Evolutionary conservation across 2,329 filamentous ascomycete genomes (phyloP).

Genomic region (Aspergillus pseudoviridinutans): DNA sequence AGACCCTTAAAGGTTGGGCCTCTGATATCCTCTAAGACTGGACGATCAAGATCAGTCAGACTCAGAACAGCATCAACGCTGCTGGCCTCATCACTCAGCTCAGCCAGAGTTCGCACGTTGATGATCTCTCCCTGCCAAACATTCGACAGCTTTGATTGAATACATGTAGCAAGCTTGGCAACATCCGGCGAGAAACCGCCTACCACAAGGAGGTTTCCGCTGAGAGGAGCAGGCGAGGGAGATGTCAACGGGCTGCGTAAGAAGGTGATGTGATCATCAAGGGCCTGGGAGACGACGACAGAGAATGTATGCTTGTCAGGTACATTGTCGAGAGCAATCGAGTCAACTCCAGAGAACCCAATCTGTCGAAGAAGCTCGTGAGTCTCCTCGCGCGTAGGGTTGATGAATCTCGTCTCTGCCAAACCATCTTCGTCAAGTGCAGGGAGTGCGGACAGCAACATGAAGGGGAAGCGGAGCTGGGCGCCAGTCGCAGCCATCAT

Average conservation of each 20-base stretch:
- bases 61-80: conserved; percentile 2
- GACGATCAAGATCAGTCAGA: conserved; percentile 5
- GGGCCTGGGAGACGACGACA: conserved; percentile 6
- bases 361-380: conserved; percentile 4
- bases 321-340: conserved; percentile 3
- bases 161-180: not conserved
- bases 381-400: conserved; percentile 1
- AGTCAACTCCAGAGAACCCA: conserved; percentile 10
- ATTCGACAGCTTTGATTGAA: conserved; percentile 5
- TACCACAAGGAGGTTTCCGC: conserved; percentile 2
- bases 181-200: conserved; percentile 3
- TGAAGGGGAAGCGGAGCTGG: conserved; percentile 4
- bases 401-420: not conserved
- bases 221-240: conserved; percentile 1
- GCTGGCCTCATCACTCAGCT: not conserved
- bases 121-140: conserved; percentile 39
- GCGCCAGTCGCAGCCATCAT: conserved; percentile 5
- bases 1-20: not conserved
- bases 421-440: not conserved
- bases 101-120: conserved; percentile 1
- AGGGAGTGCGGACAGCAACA: conserved; percentile 2
- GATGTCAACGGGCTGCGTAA: conserved; percentile 2
- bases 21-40: conserved; percentile 1
- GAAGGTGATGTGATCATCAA: conserved; percentile 3
- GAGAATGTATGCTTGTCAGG: conserved; percentile 8